Conservation (phyloP, 2,329 filamentous ascomycete species). For the Neoarthrinium moseri region DNA sequence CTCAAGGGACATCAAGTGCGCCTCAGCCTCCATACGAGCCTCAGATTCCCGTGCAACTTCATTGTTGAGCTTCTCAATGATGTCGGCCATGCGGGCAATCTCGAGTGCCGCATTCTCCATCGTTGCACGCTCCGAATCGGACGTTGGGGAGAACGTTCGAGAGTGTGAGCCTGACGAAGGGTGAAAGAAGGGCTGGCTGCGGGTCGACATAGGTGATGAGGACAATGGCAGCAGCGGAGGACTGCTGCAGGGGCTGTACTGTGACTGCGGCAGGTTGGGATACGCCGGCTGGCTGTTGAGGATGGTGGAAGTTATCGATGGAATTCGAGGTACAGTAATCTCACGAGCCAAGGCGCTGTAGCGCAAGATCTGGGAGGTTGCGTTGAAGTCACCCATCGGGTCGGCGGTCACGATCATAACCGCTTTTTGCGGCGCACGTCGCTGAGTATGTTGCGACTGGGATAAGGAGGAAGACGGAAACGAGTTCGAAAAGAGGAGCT, state of each 20-base stretch:
- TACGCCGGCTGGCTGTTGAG: constrained; percentile 29
- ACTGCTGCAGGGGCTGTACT: constrained; percentile 20
- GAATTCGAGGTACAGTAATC: constrained; percentile 86
- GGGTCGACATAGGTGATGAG: constrained; percentile 28
- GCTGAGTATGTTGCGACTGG: constrained; percentile 38
- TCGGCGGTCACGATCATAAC: constrained; percentile 98
- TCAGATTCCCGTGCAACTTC: constrained; percentile 71
- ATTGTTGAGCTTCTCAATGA: constrained; percentile 72
- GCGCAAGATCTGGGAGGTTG: constrained; percentile 90
- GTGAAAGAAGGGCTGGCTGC: constrained; percentile 41
- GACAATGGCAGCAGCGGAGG: no score
- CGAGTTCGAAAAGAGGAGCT: constrained; percentile 84
- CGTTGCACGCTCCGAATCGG: constrained; percentile 60
- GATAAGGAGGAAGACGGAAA: constrained; percentile 64
- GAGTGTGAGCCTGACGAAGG: constrained; percentile 35
- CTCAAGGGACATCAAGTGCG: constrained; percentile 68
- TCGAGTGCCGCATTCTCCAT: constrained; percentile 81
- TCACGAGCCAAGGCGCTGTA: constrained; percentile 93
- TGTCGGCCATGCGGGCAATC: constrained; percentile 73
- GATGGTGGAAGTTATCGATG: constrained; percentile 76
- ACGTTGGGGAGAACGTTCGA: constrained; percentile 35
- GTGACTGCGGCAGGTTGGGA: constrained; percentile 15
- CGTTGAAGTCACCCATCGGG: constrained; percentile 90
- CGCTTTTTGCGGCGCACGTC: constrained; percentile 76
- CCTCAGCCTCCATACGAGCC: constrained; percentile 69